Evolutionary conservation across 139 green algal species (phyloP).

Genomic region (Dunaliella primolecta): DNA sequence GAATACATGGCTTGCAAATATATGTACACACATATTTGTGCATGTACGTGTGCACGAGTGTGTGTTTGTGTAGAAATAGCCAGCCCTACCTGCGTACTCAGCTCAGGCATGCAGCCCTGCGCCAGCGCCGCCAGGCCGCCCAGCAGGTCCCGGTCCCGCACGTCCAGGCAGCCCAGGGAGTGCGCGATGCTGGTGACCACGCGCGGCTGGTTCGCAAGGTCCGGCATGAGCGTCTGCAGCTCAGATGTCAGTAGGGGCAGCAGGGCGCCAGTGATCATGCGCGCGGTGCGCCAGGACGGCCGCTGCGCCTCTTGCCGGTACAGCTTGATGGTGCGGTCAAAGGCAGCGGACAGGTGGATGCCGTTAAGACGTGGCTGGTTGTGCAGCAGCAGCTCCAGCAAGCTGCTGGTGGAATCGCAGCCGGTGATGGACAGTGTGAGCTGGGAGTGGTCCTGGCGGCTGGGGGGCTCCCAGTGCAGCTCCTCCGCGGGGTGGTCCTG

Average conservation of each 20-base stretch:
- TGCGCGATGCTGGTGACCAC: slow-evolving; percentile 11
- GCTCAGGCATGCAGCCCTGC: slow-evolving; percentile 13
- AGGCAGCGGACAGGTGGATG: slow-evolving; percentile 8
- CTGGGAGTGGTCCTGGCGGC: not conserved
- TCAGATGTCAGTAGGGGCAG: slow-evolving; percentile 5
- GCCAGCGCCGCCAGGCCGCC: slow-evolving; percentile 11
- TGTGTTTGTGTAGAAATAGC: too few species aligned
- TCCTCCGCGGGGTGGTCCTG: too few species aligned
- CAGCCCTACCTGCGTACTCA: too few species aligned
- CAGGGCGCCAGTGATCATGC: not conserved
- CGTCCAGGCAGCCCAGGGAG: slow-evolving; percentile 24
- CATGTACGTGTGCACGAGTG: too few species aligned
- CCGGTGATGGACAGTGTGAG: not conserved
- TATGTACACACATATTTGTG: too few species aligned
- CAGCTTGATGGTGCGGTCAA: slow-evolving; percentile 9
- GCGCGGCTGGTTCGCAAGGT: slow-evolving; percentile 15
- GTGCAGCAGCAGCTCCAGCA: not conserved
- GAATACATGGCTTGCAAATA: too few species aligned
- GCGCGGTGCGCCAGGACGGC: not conserved
- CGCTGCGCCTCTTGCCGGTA: not conserved
- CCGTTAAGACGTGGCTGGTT: not conserved
- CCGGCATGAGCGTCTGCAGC: not conserved
- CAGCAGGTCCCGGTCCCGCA: slow-evolving; percentile 34
- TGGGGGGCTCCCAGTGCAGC: not conserved
- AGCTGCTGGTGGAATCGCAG: not conserved